These are phyloP conservation scores for Yamadazyma phyllophila DNA, from an alignment of 805 yeast species.

Conservation along the genomic window DNA sequence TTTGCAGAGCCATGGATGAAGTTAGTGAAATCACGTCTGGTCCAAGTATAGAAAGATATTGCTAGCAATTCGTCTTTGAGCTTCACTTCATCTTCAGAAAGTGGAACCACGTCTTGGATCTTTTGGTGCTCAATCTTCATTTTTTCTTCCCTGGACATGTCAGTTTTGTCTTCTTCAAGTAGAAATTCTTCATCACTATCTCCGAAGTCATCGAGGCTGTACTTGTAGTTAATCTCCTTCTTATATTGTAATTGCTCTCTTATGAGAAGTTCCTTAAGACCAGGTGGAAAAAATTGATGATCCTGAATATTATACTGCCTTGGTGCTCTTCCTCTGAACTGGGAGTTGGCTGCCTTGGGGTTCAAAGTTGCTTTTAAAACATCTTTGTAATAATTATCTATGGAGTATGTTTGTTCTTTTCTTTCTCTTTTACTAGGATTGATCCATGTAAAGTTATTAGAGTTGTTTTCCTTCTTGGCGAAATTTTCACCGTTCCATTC, in stretches of 20 bases:
- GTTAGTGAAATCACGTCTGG: constrained; percentile 70
- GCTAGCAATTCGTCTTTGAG: constrained; percentile 52
- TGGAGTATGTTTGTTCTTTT: constrained; percentile 73
- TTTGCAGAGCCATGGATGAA: constrained; percentile 69
- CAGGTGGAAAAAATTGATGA: constrained; percentile 68
- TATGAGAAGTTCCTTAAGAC: constrained; percentile 50
- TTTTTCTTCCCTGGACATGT: constrained; percentile 33
- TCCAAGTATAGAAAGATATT: constrained; percentile 66
- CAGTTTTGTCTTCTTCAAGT: constrained; percentile 46
- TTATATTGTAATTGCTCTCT: constrained; percentile 66
- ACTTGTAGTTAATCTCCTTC: constrained; percentile 57
- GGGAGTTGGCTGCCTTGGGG: constrained; percentile 15
- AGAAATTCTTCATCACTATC: constrained; percentile 49
- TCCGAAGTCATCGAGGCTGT: constrained; percentile 59
- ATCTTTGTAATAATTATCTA: constrained; percentile 75
- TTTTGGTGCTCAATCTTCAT: constrained; percentile 49
- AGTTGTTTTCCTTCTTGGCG: constrained; percentile 52
- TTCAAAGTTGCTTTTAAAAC: constrained; percentile 44
- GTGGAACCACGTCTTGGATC: constrained; percentile 54
- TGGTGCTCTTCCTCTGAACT: constrained; percentile 52
- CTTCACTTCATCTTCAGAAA: constrained; percentile 60
- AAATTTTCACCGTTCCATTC: constrained; percentile 95
- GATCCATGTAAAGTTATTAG: constrained; percentile 54
- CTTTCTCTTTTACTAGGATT: constrained; percentile 75
- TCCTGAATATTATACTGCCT: constrained; percentile 64